Conservation (phyloP, 2,329 filamentous ascomycete species). For the Alternaria conjuncta region DNA sequence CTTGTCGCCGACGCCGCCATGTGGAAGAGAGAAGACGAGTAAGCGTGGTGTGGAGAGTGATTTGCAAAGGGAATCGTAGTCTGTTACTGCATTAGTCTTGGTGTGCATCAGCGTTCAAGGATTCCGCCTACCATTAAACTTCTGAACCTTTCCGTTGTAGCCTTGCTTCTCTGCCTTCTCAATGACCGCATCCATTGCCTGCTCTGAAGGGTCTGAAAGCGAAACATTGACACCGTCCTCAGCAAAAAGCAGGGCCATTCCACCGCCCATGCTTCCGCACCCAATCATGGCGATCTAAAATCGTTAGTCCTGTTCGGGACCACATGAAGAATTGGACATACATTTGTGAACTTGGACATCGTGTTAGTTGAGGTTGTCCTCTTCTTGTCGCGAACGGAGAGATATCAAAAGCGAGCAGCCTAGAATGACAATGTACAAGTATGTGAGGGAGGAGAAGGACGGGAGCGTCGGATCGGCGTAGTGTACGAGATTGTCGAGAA, state of each 20-base stretch:
- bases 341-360: slow-evolving; percentile 34
- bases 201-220: slow-evolving; percentile 60
- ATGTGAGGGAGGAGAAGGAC: slow-evolving; percentile 37
- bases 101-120: background rate
- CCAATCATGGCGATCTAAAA: slow-evolving; percentile 63
- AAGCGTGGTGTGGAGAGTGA: slow-evolving; percentile 57
- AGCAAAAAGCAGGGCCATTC: slow-evolving; percentile 65
- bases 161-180: slow-evolving; percentile 50
- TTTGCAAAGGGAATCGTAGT: slow-evolving; percentile 60
- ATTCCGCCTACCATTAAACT: slow-evolving; percentile 42
- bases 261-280: slow-evolving; percentile 66
- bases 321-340: slow-evolving; percentile 12
- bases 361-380: slow-evolving; percentile 12
- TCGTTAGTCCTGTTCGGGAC: slow-evolving; percentile 1
- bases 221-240: slow-evolving; percentile 63
- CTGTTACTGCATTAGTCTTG: slow-evolving; percentile 32
- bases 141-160: slow-evolving; percentile 47
- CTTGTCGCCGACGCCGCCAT: slow-evolving; percentile 56
- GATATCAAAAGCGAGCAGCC: slow-evolving; percentile 33
- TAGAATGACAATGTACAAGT: slow-evolving; percentile 38
- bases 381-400: slow-evolving; percentile 23
- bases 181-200: slow-evolving; percentile 56
- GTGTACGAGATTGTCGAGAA: slow-evolving; percentile 36
- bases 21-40: slow-evolving; percentile 61
- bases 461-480: slow-evolving; percentile 42